A percentile compares a stretch with the other conserved stretches of the same genome.
These are phyloP conservation scores for Fusarium odoratissimum DNA, from an alignment of 2,329 filamentous ascomycete genomes.

Conservation along the genomic window DNA sequence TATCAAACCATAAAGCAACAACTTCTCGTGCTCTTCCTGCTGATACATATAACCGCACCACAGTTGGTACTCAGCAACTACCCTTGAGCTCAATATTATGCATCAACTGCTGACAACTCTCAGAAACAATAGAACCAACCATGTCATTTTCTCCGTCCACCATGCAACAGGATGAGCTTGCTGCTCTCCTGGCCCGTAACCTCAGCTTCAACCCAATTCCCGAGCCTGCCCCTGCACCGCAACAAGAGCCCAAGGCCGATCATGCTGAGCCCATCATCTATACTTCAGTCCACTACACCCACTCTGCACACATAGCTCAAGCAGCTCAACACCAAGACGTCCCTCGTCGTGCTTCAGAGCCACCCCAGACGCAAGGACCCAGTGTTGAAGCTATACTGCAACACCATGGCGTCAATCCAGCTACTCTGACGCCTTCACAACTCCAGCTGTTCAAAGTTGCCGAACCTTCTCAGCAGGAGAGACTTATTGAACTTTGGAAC, in stretches of 20 bases:
- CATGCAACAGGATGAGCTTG: constrained; percentile 83
- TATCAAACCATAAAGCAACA: neutral
- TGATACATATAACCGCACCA: constrained; percentile 1
- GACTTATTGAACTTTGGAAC: constrained; percentile 86
- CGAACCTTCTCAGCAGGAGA: constrained; percentile 75
- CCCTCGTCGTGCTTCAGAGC: constrained; percentile 63
- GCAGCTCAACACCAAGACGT: constrained; percentile 51
- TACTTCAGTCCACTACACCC: constrained; percentile 85
- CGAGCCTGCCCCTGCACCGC: constrained; percentile 29
- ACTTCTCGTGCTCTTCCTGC: neutral
- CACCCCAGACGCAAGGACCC: constrained; percentile 59
- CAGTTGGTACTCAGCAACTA: constrained; percentile 27
- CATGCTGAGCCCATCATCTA: constrained; percentile 69
- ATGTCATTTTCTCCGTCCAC: constrained; percentile 57
- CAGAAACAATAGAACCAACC: constrained; percentile 26
- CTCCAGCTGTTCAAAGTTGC: constrained; percentile 82
- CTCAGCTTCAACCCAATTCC: constrained; percentile 69
- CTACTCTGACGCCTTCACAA: constrained; percentile 77
- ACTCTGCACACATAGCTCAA: constrained; percentile 71
- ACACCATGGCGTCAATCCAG: constrained; percentile 76
- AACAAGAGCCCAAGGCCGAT: constrained; percentile 48
- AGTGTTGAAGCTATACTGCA: constrained; percentile 69
- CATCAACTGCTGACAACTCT: constrained; percentile 21
- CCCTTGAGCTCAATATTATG: neutral
- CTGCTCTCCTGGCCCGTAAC: constrained; percentile 81